Percentiles rank a stretch among this genome's conserved stretches.
phyloP scores from a whole-genome alignment of 371 early-diverging fungal species.

The Nematocida sp. region DNA sequence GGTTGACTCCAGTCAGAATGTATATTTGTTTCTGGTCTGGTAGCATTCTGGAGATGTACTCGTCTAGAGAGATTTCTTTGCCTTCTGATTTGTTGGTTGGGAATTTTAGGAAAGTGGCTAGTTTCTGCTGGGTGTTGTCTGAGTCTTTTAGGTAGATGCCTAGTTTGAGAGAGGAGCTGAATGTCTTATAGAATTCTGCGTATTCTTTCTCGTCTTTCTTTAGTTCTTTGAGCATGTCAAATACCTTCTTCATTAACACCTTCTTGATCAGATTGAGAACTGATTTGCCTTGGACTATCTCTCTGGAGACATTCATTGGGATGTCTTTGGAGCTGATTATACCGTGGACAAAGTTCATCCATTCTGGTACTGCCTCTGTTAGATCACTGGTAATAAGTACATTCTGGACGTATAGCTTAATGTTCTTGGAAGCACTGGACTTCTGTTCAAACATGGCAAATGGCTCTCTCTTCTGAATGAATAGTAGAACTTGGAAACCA shows the following conservation, averaged over 20 bases:
- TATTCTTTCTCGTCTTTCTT: slow-evolving; percentile 75
- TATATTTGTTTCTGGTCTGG: slow-evolving; percentile 77
- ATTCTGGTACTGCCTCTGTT: slow-evolving; percentile 76
- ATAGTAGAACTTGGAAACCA: slow-evolving; percentile 73
- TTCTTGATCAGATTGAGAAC: slow-evolving; percentile 82
- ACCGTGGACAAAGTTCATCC: slow-evolving; percentile 75
- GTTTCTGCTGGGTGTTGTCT: slow-evolving; percentile 74
- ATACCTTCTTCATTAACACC: slow-evolving; percentile 79
- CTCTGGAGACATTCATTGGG: slow-evolving; percentile 88
- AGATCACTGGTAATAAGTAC: slow-evolving; percentile 89
- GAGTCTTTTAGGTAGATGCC: slow-evolving; percentile 77
- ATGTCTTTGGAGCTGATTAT: slow-evolving; percentile 86
- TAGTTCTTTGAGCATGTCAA: slow-evolving; percentile 79
- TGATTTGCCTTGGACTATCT: slow-evolving; percentile 84
- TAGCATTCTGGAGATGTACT: slow-evolving; percentile 77
- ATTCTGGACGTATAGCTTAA: slow-evolving; percentile 84
- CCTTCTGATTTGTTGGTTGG: slow-evolving; percentile 82
- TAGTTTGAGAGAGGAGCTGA: slow-evolving; percentile 79
- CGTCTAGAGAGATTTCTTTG: slow-evolving; percentile 73
- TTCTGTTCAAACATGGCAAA: slow-evolving; percentile 78
- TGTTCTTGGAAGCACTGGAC: slow-evolving; percentile 78
- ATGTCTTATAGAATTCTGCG: slow-evolving; percentile 81
- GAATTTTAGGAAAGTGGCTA: slow-evolving; percentile 78
- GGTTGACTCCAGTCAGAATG: slow-evolving; percentile 71
- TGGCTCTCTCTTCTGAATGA: slow-evolving; percentile 75